phyloP scores from a whole-genome alignment of 768 basidiomycete species.

The Serendipita vermifera region DNA sequence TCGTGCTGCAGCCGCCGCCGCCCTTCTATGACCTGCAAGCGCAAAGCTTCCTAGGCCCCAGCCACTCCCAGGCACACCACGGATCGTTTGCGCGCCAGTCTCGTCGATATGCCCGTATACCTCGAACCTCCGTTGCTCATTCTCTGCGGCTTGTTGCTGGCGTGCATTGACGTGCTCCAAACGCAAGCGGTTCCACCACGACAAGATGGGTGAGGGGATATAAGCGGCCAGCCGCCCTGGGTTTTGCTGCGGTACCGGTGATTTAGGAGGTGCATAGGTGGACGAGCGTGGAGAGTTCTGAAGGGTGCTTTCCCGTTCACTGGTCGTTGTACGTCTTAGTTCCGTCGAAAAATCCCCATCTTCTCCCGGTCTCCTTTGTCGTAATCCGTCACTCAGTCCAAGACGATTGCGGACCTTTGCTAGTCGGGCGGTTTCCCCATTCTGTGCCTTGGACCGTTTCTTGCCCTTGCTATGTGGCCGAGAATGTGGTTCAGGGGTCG shows the following conservation, averaged over 20 bases:
- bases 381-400: no score
- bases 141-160: neutral
- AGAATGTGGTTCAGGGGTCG: slow-evolving; percentile 24
- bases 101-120: neutral
- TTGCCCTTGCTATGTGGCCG: neutral
- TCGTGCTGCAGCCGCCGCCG: neutral
- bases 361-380: no score
- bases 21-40: neutral
- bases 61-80: neutral
- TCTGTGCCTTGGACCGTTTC: slow-evolving; percentile 3
- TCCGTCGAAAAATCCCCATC: no score
- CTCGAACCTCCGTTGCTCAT: neutral
- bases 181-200: neutral
- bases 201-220: neutral
- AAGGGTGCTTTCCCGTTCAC: no score
- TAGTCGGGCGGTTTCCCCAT: no score
- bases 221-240: no score
- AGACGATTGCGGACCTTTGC: no score
- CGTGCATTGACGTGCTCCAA: neutral
- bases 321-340: no score
- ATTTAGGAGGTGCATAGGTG: no score
- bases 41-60: slow-evolving; percentile 8
- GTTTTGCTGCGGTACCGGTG: no score
- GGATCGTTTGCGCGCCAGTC: no score
- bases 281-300: no score